A percentile compares a stretch with the other conserved stretches of the same genome.
phyloP scores from a whole-genome alignment of 768 basidiomycete species.

The Jaapia argillacea region DNA sequence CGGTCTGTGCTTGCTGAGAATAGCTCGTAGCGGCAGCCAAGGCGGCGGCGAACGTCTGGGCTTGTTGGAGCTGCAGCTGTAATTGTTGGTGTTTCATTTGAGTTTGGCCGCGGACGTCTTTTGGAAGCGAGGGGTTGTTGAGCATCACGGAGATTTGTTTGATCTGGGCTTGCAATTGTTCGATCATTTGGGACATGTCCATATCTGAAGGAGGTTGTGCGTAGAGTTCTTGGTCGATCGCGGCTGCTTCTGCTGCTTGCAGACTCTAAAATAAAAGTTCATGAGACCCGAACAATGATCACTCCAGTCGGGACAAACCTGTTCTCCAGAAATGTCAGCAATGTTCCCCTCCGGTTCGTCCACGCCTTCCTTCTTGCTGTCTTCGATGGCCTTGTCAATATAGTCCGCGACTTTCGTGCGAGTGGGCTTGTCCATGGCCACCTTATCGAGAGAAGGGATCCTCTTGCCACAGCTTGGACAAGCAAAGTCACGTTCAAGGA shows the following conservation, averaged over 20 bases:
- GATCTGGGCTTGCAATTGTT: constrained; percentile 77
- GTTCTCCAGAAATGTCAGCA: no score
- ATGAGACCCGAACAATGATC: no score
- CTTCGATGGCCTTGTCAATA: constrained; percentile 73
- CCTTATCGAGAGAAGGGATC: constrained; percentile 82
- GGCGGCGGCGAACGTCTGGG: constrained; percentile 61
- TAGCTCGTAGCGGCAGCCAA: constrained; percentile 42
- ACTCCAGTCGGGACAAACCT: no score
- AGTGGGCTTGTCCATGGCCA: constrained; percentile 69
- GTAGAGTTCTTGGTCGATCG: constrained; percentile 53
- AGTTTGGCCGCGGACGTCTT: constrained; percentile 65
- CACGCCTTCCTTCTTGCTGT: constrained; percentile 50
- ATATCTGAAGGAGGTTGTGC: constrained; percentile 53
- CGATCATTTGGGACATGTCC: constrained; percentile 63
- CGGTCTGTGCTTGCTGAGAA: constrained; percentile 22
- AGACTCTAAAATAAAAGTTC: no score
- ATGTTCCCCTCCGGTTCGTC: neutral
- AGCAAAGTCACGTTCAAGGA: constrained; percentile 90
- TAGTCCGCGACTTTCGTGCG: constrained; percentile 74
- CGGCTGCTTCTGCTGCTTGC: constrained; percentile 3
- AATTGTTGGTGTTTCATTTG: constrained; percentile 78
- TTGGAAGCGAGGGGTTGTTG: constrained; percentile 66
- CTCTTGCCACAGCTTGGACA: constrained; percentile 88
- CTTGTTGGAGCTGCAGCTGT: constrained; percentile 71
- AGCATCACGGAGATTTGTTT: constrained; percentile 72